A percentile compares a stretch with the other conserved stretches of the same genome.
Evolutionary conservation across 345 rosid genomes (phyloP).

Genomic region (Punica granatum): DNA sequence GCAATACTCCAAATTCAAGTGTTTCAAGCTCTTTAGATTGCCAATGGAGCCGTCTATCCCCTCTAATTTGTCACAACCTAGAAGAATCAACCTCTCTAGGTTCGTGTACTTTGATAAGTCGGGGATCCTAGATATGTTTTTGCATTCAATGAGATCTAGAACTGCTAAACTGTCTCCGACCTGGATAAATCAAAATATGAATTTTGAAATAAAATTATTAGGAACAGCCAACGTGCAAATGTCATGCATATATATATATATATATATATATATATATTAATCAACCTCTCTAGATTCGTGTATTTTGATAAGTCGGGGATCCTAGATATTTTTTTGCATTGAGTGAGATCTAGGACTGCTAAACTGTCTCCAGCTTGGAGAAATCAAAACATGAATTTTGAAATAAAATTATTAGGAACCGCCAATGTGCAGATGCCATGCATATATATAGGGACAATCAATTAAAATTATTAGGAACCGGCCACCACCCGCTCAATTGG

Average conservation of each 20-base stretch:
- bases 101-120: neutral
- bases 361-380: neutral
- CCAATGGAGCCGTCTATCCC: neutral
- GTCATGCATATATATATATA: too few relatives aligned
- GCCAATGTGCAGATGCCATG: too few relatives aligned
- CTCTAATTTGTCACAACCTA: neutral
- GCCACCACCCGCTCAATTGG: too few relatives aligned
- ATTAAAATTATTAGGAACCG: too few relatives aligned
- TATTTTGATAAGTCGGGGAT: neutral
- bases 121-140: neutral
- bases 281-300: neutral
- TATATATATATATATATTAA: too few relatives aligned
- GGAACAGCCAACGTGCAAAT: too few relatives aligned
- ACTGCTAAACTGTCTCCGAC: neutral
- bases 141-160: neutral
- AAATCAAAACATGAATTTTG: neutral
- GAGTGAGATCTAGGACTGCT: neutral
- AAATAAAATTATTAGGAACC: too few relatives aligned
- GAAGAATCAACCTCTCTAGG: constrained; percentile 2
- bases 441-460: too few relatives aligned
- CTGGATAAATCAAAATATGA: neutral
- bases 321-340: neutral
- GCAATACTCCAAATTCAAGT: neutral
- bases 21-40: neutral
- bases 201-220: too few relatives aligned